These are phyloP conservation scores for Vaccinium myrtillus DNA, from an alignment of 148 eudicot genomes.

Conservation along the genomic window DNA sequence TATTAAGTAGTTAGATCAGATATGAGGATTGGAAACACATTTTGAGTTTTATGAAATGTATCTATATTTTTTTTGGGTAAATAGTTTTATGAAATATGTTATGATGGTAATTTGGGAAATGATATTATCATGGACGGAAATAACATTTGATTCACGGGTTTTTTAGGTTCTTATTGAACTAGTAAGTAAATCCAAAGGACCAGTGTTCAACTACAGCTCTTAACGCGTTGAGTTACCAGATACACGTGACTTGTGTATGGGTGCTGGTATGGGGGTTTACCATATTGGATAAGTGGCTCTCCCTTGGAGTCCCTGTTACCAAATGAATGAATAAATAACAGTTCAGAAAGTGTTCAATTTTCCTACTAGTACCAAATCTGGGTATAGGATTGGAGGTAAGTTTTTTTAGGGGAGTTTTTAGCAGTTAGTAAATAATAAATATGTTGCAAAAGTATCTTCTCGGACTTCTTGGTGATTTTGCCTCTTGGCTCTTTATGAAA, in stretches of 20 bases:
- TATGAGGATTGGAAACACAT: too few species aligned
- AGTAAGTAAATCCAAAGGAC: too few species aligned
- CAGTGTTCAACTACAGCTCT: neutral
- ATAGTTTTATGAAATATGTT: neutral
- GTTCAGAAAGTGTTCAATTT: neutral
- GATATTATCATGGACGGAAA: neutral
- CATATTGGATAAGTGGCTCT: neutral
- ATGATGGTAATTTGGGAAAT: neutral
- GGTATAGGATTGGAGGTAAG: neutral
- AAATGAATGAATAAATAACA: neutral
- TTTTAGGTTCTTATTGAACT: neutral
- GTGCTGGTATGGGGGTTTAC: neutral
- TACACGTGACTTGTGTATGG: neutral
- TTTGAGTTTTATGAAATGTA: neutral
- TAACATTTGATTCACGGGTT: neutral
- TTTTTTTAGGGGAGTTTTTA: neutral
- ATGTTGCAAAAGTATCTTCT: neutral
- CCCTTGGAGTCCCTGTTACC: neutral
- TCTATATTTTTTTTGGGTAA: too few species aligned
- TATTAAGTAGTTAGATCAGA: neutral
- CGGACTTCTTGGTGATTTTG: neutral
- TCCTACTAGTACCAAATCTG: neutral
- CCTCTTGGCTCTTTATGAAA: neutral
- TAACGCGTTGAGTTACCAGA: neutral
- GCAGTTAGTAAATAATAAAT: neutral